A percentile compares a stretch with the other conserved stretches of the same genome.
These are phyloP conservation scores for Fusarium nelsonii DNA, from an alignment of 2,329 filamentous ascomycete species.

Conservation along the genomic window DNA sequence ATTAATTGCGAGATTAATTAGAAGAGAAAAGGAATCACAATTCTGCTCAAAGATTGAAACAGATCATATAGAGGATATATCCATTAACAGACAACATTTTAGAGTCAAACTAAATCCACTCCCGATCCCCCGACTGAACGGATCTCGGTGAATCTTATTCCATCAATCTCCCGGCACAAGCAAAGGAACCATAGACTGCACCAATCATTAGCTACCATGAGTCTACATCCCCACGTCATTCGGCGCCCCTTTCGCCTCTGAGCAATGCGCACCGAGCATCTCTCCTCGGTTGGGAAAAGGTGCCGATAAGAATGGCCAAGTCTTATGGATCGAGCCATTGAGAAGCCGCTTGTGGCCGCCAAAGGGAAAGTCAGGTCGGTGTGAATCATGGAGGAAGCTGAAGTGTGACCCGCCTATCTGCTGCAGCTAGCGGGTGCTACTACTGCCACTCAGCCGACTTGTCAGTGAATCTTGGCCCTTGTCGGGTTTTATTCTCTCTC, in stretches of 20 bases:
- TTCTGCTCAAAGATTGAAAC: not conserved
- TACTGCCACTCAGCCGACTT: not conserved
- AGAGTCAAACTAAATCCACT: not conserved
- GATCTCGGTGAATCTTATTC: constrained; percentile 29
- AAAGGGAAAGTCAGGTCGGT: constrained; percentile 15
- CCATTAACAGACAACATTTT: not conserved
- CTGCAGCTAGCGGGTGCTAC: not conserved
- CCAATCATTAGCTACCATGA: constrained; percentile 25
- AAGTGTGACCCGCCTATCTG: constrained; percentile 28
- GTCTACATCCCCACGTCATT: constrained; percentile 37
- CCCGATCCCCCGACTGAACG: constrained; percentile 6
- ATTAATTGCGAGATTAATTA: not conserved
- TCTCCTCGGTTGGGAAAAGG: constrained; percentile 29
- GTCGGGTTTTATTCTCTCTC: not conserved
- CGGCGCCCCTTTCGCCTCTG: constrained; percentile 17
- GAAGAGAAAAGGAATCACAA: not conserved
- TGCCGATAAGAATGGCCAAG: constrained; percentile 12
- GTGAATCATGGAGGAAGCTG: constrained; percentile 12
- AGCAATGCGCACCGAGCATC: constrained; percentile 18
- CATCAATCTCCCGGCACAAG: constrained; percentile 16
- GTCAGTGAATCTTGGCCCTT: constrained; percentile 14
- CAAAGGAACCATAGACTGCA: constrained; percentile 15
- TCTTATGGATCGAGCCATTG: constrained; percentile 21
- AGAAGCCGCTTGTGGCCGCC: not conserved
- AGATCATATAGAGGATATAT: not conserved